Evolutionary conservation across 306 rosid genomes (phyloP).

Genomic region (Betula pendula): DNA sequence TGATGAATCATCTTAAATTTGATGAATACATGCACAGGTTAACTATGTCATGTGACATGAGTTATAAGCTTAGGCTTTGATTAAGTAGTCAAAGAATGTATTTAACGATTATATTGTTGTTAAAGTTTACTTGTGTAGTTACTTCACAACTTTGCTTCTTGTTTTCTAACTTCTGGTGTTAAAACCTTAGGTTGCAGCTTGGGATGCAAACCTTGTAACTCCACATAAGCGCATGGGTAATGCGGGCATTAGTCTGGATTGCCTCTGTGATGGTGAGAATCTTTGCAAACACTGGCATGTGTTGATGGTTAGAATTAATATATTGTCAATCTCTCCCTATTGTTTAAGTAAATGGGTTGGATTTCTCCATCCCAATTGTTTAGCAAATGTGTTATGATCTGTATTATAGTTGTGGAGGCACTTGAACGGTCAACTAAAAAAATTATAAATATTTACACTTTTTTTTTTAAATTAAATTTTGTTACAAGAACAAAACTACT

Average conservation of each 20-base stretch:
- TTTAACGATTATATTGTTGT: not conserved
- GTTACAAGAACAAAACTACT: not conserved
- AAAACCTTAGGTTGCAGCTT: conserved; percentile 76
- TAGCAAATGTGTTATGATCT: conserved; percentile 6
- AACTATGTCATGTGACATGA: conserved; percentile 8
- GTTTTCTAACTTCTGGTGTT: conserved; percentile 33
- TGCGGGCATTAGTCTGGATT: conserved; percentile 63
- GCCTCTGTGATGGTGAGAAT: conserved; percentile 82
- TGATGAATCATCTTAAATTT: not conserved
- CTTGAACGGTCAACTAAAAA: not conserved
- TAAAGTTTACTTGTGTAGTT: conserved; percentile 1
- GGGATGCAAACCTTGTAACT: conserved; percentile 97
- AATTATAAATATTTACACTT: not conserved
- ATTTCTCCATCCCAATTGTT: conserved; percentile 18
- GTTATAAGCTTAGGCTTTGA: not conserved
- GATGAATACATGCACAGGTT: not conserved
- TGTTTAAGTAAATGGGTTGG: conserved; percentile 13
- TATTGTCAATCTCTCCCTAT: conserved; percentile 17
- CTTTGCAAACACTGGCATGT: conserved; percentile 21
- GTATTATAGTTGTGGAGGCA: conserved; percentile 9
- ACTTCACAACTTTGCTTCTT: conserved; percentile 15
- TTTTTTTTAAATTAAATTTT: not conserved
- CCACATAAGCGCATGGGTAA: conserved; percentile 99
- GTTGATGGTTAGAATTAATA: conserved; percentile 20
- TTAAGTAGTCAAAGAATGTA: not conserved